These are phyloP conservation scores for Suhomyces yuchorum DNA, from an alignment of 1,139 yeast species.

Conservation along the genomic window DNA sequence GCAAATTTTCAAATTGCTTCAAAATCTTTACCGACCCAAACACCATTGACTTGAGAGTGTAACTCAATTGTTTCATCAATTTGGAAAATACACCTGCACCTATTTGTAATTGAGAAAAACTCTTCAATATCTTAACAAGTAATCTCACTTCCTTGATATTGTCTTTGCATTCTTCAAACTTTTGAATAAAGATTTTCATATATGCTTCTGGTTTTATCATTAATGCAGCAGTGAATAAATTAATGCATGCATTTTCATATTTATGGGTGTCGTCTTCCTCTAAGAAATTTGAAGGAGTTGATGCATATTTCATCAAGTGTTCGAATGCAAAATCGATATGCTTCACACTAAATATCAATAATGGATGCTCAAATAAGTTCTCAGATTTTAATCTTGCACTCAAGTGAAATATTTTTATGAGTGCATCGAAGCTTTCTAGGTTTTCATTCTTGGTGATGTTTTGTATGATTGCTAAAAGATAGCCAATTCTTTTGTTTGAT, in stretches of 20 bases:
- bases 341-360: conserved; percentile 45
- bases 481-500: conserved; percentile 40
- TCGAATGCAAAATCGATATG: conserved; percentile 42
- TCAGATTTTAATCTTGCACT: conserved; percentile 40
- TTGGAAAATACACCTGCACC: conserved; percentile 26
- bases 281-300: conserved; percentile 10
- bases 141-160: conserved; percentile 34
- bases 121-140: conserved; percentile 42
- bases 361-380: conserved; percentile 34
- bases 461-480: conserved; percentile 35
- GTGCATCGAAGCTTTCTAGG: conserved; percentile 46
- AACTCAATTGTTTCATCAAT: conserved; percentile 27
- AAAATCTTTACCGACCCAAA: conserved; percentile 35
- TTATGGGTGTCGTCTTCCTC: conserved; percentile 12
- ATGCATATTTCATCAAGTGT: conserved; percentile 19
- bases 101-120: conserved; percentile 34
- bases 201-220: conserved; percentile 42
- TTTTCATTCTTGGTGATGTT: conserved; percentile 38
- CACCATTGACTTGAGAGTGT: conserved; percentile 31
- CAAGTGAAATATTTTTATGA: conserved; percentile 44
- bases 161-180: conserved; percentile 30
- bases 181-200: conserved; percentile 26
- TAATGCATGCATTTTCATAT: conserved; percentile 35
- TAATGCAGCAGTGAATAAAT: conserved; percentile 46
- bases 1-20: conserved; percentile 24